Percentiles rank a stretch among this genome's conserved stretches.
These are phyloP conservation scores for Micromonas pusilla DNA, from an alignment of 139 green algal genomes.

Conservation along the genomic window DNA sequence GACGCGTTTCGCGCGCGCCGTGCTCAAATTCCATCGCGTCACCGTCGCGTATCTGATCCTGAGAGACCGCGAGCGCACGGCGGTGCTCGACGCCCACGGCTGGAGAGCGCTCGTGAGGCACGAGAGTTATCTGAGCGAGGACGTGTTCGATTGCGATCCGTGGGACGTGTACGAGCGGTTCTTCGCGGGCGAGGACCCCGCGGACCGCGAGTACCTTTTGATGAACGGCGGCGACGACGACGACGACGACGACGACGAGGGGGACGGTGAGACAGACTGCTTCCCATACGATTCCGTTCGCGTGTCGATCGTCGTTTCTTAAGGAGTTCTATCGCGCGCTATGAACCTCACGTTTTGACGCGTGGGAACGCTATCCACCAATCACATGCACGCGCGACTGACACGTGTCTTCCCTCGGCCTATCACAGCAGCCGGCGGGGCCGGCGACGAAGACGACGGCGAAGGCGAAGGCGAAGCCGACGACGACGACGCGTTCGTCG, in stretches of 20 bases:
- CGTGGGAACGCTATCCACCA: too few species aligned
- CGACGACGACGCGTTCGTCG: neutral
- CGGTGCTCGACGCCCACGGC: neutral
- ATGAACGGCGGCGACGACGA: neutral
- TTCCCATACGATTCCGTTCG: too few species aligned
- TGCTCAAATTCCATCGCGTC: neutral
- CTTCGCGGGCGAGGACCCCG: slow-evolving; percentile 6
- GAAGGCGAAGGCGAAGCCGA: neutral
- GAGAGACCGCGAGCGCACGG: neutral
- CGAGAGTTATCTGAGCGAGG: neutral
- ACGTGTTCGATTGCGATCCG: slow-evolving; percentile 14
- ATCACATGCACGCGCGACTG: too few species aligned
- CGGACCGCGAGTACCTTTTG: slow-evolving; percentile 13
- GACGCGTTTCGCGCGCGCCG: neutral
- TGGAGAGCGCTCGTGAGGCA: neutral
- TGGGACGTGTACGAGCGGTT: slow-evolving; percentile 14
- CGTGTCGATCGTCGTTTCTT: too few species aligned
- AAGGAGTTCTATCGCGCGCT: too few species aligned
- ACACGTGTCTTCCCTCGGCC: too few species aligned
- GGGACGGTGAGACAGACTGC: neutral
- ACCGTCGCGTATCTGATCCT: neutral
- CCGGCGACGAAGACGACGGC: too few species aligned
- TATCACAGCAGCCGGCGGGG: too few species aligned
- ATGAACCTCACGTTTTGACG: too few species aligned
- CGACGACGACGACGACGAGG: neutral